Evolutionary conservation across 352 stramenopile genomes (phyloP).

Genomic region (Globisporangium parvum): DNA sequence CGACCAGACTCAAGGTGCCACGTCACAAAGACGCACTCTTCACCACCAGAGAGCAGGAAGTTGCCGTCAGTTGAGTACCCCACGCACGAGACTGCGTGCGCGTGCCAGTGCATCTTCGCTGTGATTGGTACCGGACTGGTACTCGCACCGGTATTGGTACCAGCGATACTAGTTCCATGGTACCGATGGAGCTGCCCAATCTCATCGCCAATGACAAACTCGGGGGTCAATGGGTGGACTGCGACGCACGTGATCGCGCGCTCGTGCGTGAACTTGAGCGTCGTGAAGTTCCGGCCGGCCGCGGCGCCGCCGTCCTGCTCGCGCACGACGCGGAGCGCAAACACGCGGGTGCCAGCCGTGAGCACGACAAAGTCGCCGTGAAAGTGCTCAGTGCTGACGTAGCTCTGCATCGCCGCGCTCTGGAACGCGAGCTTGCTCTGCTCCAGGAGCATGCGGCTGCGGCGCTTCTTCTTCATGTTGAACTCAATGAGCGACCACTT

Average conservation of each 20-base stretch:
- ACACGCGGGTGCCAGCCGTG: slow-evolving; percentile 24
- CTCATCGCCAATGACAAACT: slow-evolving; percentile 65
- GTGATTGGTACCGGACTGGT: slow-evolving; percentile 12
- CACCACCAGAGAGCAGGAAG: slow-evolving; percentile 74
- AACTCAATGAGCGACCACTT: slow-evolving; percentile 65
- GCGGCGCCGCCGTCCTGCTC: slow-evolving; percentile 24
- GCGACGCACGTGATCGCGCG: slow-evolving; percentile 55
- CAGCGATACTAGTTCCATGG: slow-evolving; percentile 13
- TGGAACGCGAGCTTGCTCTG: slow-evolving; percentile 42
- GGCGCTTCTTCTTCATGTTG: slow-evolving; percentile 63
- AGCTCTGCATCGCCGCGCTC: slow-evolving; percentile 51
- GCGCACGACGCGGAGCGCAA: slow-evolving; percentile 34
- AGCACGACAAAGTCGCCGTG: slow-evolving; percentile 50
- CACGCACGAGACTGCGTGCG: slow-evolving; percentile 67
- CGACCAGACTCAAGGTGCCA: slow-evolving; percentile 81
- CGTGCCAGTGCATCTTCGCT: slow-evolving; percentile 83
- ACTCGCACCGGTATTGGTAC: neutral
- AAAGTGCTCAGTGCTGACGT: slow-evolving; percentile 17
- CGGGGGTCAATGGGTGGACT: slow-evolving; percentile 33
- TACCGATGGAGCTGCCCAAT: slow-evolving; percentile 63
- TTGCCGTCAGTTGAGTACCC: slow-evolving; percentile 72
- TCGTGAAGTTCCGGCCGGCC: slow-evolving; percentile 20
- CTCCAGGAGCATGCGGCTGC: slow-evolving; percentile 38
- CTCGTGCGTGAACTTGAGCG: slow-evolving; percentile 41
- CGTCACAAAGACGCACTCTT: slow-evolving; percentile 84